Percentiles rank a stretch among this genome's conserved stretches.
Evolutionary conservation across 768 basidiomycete species (phyloP).

Genomic region (Macrolepiota albuminosa): DNA sequence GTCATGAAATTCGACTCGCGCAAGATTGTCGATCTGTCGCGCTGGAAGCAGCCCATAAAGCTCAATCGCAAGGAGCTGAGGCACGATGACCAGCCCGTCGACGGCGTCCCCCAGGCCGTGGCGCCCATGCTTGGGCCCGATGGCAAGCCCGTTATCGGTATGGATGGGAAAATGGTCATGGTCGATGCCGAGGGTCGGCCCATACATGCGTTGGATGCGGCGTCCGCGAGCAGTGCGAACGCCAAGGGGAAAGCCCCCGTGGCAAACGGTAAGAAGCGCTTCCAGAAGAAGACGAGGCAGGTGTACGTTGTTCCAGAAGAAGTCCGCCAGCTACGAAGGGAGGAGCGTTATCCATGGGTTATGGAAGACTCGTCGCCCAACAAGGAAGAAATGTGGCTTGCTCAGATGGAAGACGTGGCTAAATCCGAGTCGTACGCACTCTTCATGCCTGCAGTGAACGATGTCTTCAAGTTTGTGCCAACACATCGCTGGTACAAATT

Average conservation of each 20-base stretch:
- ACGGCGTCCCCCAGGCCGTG: slow-evolving; percentile 46
- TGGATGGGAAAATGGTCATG: slow-evolving; percentile 77
- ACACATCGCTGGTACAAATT: slow-evolving; percentile 92
- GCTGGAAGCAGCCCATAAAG: slow-evolving; percentile 74
- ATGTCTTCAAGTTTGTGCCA: slow-evolving; percentile 85
- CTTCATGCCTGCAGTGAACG: slow-evolving; percentile 79
- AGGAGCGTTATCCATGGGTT: slow-evolving; percentile 91
- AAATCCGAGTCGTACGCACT: slow-evolving; percentile 73
- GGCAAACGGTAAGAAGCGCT: slow-evolving; percentile 58
- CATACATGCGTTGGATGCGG: slow-evolving; percentile 37
- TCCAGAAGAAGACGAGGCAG: slow-evolving; percentile 79
- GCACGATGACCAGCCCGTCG: slow-evolving; percentile 35
- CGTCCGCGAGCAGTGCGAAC: slow-evolving; percentile 23
- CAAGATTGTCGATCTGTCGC: slow-evolving; percentile 62
- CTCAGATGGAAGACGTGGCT: slow-evolving; percentile 72
- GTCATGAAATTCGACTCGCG: slow-evolving; percentile 88
- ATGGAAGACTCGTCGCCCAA: slow-evolving; percentile 69
- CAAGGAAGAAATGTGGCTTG: slow-evolving; percentile 72
- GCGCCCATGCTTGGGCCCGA: slow-evolving; percentile 77
- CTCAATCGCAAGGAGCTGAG: slow-evolving; percentile 82
- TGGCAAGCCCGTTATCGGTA: slow-evolving; percentile 78
- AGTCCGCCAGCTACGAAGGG: slow-evolving; percentile 69
- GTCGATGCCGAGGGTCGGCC: slow-evolving; percentile 74
- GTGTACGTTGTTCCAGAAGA: slow-evolving; percentile 81
- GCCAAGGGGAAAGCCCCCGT: slow-evolving; percentile 39